These are phyloP conservation scores for Umbelopsis sp. DNA, from an alignment of 192 early-diverging fungal species.

Conservation along the genomic window DNA sequence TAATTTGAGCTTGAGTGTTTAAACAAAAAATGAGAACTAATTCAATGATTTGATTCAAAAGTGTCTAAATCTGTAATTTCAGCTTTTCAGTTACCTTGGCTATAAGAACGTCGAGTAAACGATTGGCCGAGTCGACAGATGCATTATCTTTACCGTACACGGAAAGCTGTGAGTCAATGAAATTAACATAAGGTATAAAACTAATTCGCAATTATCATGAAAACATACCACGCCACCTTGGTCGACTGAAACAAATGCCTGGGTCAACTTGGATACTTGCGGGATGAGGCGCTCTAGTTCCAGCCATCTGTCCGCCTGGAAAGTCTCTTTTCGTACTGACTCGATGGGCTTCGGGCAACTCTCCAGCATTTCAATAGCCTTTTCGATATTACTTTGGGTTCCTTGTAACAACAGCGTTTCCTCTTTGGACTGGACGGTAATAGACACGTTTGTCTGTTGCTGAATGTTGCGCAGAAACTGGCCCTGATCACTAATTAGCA, in stretches of 20 bases:
- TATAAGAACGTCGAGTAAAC: constrained; percentile 1
- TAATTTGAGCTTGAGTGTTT: not conserved
- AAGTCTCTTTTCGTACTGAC: not conserved
- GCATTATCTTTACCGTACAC: not conserved
- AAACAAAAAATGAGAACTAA: not conserved
- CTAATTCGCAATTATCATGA: not conserved
- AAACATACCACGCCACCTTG: constrained; percentile 4
- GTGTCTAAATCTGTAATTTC: not conserved
- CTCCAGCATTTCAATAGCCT: not conserved
- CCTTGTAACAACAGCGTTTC: not conserved
- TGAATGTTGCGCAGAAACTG: not conserved
- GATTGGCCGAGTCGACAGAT: not conserved
- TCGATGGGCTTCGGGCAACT: not conserved
- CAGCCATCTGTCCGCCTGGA: not conserved
- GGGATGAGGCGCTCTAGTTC: constrained; percentile 6
- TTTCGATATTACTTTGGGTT: not conserved
- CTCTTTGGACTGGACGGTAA: not conserved
- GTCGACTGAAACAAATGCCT: not conserved
- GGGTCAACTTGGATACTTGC: not conserved
- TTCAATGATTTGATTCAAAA: too few relatives aligned
- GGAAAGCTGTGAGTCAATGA: not conserved
- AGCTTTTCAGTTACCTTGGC: not conserved
- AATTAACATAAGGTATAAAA: not conserved
- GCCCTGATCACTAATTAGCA: constrained; percentile 1
- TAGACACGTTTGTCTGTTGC: not conserved